These are phyloP conservation scores for Thermothielavioides terrestris DNA, from an alignment of 495 filamentous ascomycete genomes.

Conservation along the genomic window DNA sequence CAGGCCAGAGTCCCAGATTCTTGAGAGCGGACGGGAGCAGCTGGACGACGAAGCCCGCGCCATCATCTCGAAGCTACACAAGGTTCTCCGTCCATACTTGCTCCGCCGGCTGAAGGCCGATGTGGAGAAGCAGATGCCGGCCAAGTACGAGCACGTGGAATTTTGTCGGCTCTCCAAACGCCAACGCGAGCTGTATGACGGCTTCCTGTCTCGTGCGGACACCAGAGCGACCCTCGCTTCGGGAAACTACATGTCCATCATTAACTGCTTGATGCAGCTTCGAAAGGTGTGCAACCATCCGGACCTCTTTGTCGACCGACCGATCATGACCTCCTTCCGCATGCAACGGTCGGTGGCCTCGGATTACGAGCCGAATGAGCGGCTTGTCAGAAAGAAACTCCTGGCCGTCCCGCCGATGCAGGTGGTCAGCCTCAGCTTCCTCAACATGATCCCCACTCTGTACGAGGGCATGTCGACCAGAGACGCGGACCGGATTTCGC, in stretches of 20 bases:
- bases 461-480: constrained; percentile 58
- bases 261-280: constrained; percentile 96
- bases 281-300: constrained; percentile 98
- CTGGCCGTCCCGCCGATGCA: constrained; percentile 56
- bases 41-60: constrained; percentile 87
- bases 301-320: constrained; percentile 93
- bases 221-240: constrained; percentile 84
- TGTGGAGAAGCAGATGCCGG: constrained; percentile 99
- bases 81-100: constrained; percentile 85
- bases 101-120: constrained; percentile 90
- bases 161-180: constrained; percentile 91
- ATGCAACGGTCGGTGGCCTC: constrained; percentile 77
- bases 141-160: constrained; percentile 93
- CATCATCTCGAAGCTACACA: constrained; percentile 85
- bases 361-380: constrained; percentile 69
- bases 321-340: constrained; percentile 94
- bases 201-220: constrained; percentile 88
- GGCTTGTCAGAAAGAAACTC: constrained; percentile 58
- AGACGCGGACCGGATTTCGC: constrained; percentile 51
- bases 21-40: constrained; percentile 86
- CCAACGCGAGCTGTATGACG: constrained; percentile 92
- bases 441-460: constrained; percentile 70
- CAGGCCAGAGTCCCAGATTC: constrained; percentile 84
- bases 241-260: constrained; percentile 94
- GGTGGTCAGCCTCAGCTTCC: constrained; percentile 61